These are phyloP conservation scores for Mycena venus DNA, from an alignment of 768 basidiomycete genomes.

Conservation along the genomic window DNA sequence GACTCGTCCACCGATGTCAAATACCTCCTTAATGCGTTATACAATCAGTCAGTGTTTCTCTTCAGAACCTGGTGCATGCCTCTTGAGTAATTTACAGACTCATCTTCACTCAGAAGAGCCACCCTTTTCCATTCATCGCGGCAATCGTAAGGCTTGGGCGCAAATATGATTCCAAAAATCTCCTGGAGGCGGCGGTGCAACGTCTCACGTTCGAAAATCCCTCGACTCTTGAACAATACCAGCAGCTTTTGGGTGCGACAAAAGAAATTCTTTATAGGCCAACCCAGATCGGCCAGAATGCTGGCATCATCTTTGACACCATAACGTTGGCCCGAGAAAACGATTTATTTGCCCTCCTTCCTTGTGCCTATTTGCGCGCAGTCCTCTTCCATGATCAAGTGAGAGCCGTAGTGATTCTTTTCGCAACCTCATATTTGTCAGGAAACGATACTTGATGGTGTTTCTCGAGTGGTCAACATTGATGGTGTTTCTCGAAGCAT, in stretches of 20 bases:
- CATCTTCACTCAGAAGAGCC: not conserved
- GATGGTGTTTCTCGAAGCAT: not conserved
- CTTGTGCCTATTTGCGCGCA: slow-evolving; percentile 1
- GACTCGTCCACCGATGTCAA: slow-evolving; percentile 25
- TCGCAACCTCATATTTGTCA: no score
- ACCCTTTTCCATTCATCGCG: not conserved
- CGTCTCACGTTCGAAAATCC: slow-evolving; percentile 18
- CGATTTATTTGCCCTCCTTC: not conserved
- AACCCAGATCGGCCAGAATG: no score
- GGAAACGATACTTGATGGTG: no score
- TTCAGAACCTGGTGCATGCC: not conserved
- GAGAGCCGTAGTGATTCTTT: no score
- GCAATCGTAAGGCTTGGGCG: not conserved
- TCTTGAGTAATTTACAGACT: not conserved
- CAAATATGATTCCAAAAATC: slow-evolving; percentile 21
- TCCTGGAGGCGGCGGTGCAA: slow-evolving; percentile 7
- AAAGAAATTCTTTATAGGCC: not conserved
- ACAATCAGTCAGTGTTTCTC: slow-evolving; percentile 22
- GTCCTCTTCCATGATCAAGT: no score
- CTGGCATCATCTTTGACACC: not conserved
- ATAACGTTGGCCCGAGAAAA: slow-evolving; percentile 14
- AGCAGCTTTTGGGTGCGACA: not conserved
- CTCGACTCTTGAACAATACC: not conserved
- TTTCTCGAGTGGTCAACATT: no score
- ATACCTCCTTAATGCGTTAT: slow-evolving; percentile 28